These are phyloP conservation scores for Cladosporium sp. DNA, from an alignment of 2,329 filamentous ascomycete species.

Conservation along the genomic window DNA sequence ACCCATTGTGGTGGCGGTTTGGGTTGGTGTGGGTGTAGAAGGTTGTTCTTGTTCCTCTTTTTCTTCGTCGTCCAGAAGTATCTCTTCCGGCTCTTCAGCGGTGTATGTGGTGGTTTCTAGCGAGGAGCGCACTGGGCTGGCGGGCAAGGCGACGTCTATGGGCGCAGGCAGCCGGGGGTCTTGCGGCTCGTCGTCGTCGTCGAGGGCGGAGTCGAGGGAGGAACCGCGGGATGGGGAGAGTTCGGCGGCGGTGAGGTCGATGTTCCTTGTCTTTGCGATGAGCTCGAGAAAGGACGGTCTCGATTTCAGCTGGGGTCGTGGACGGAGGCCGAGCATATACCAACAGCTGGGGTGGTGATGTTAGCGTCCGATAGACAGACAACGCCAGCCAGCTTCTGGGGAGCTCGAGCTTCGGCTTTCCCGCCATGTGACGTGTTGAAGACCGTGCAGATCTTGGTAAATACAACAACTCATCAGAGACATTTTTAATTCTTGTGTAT, in stretches of 20 bases:
- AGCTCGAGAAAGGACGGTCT: constrained; percentile 66
- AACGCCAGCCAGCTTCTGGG: constrained; percentile 6
- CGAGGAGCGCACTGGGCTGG: constrained; percentile 24
- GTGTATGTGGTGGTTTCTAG: not conserved
- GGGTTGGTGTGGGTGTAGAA: constrained; percentile 27
- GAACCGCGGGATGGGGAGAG: constrained; percentile 1
- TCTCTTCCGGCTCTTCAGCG: constrained; percentile 21
- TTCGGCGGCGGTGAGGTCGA: constrained; percentile 7
- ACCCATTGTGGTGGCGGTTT: constrained; percentile 34
- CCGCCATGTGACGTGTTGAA: constrained; percentile 12
- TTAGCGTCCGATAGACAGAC: constrained; percentile 7
- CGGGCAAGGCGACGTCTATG: constrained; percentile 22
- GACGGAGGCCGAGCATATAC: constrained; percentile 56
- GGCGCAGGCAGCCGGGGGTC: constrained; percentile 16
- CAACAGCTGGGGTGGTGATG: constrained; percentile 16
- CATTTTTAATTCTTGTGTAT: not conserved
- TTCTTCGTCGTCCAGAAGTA: constrained; percentile 16
- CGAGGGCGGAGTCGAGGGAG: constrained; percentile 13
- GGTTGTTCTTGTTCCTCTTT: constrained; percentile 21
- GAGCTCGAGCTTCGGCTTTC: constrained; percentile 2
- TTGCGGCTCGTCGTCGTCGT: constrained; percentile 22
- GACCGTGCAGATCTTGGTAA: not conserved
- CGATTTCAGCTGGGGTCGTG: constrained; percentile 60
- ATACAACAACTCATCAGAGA: not conserved
- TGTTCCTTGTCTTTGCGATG: constrained; percentile 48